Conservation (phyloP, 495 filamentous ascomycete genomes). For the Aspergillus bridgeri region DNA sequence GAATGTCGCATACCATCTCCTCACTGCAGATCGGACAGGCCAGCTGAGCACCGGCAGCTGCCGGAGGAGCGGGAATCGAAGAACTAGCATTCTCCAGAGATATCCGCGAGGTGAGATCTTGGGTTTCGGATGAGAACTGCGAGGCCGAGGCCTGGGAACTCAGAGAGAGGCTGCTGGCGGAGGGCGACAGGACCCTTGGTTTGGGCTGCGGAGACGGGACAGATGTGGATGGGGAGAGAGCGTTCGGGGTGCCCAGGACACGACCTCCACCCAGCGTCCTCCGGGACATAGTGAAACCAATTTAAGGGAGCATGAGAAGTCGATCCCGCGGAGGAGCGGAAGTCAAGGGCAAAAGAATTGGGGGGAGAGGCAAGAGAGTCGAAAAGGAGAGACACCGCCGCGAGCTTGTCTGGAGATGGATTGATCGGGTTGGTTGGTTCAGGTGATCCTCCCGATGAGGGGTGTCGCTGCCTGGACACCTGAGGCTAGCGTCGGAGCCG, state of each 20-base stretch:
- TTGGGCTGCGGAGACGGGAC: conserved; percentile 53
- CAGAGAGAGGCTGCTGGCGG: conserved; percentile 56
- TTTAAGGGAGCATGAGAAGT: conserved; percentile 41
- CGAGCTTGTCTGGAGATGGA: not conserved
- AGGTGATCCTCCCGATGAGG: conserved; percentile 10
- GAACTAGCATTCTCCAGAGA: conserved; percentile 51
- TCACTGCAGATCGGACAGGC: conserved; percentile 95
- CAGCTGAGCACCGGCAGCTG: conserved; percentile 59
- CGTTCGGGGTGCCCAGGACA: conserved; percentile 78
- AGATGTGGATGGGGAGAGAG: conserved; percentile 65
- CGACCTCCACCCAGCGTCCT: conserved; percentile 86
- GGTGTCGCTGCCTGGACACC: conserved; percentile 7
- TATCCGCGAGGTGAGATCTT: conserved; percentile 58
- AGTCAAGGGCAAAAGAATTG: conserved; percentile 8
- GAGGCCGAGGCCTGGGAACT: conserved; percentile 61
- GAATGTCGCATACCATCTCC: conserved; percentile 68
- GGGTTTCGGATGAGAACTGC: conserved; percentile 53
- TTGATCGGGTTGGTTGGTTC: not conserved
- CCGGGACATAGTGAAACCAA: conserved; percentile 60
- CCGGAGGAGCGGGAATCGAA: conserved; percentile 46
- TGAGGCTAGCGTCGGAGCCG: conserved; percentile 5
- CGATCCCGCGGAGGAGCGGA: conserved; percentile 17
- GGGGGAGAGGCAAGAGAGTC: not conserved
- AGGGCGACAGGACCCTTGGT: conserved; percentile 55
- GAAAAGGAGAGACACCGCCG: conserved; percentile 1